Evolutionary conservation across 139 green algal genomes (phyloP), one percentile per base, ranked within the genome.

Genomic region (Micractinium sp.): DNA sequence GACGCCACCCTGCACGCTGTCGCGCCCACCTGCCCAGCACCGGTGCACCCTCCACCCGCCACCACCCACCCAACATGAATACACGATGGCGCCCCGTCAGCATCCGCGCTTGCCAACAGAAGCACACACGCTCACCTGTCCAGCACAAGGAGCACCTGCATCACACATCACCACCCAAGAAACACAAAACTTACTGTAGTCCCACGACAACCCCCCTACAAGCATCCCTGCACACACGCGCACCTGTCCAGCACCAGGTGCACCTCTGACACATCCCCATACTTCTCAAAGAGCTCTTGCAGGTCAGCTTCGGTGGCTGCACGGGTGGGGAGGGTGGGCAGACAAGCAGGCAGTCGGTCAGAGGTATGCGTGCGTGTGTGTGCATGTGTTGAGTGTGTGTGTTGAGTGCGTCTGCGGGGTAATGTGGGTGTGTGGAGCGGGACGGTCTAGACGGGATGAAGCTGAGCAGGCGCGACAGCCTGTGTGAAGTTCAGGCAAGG

Each of bases 181-280:
- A n/a, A 56, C 47, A 56, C 7, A 56, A 5, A 56, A 56, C 47
- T 16, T 9, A 56, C 47, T n/a, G n/a, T n/a, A 56, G 47, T 56
- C 47, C 5, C 47, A 56, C 7, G 47, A 56, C 9, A 9, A 56
- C 47, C 5, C 9, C 47, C 47, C 9, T 56, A 56, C 9, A 56
- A 56, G 7, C 7, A 9, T 9, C n/a, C 4, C 1, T 22, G 1
- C 20, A 66, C 77, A 5, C 27, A 29, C 67, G 18, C n/a, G 12
- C 91, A 95, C 91, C 89, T 95, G 92, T 99, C 96, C 61, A 96
- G 66, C 33, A 99, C 96, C n/a, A 99, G 76, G 89, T 99, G 97
- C 67, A 98, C 96, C 73, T 97, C 95, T 14, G 89, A 77, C n/a
- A 99, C 78, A 23, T 96, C 90, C 1, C 98, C 98, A 89, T 94